phyloP scores from a whole-genome alignment of 2,329 filamentous ascomycete species.

The Ilyonectria destructans region DNA sequence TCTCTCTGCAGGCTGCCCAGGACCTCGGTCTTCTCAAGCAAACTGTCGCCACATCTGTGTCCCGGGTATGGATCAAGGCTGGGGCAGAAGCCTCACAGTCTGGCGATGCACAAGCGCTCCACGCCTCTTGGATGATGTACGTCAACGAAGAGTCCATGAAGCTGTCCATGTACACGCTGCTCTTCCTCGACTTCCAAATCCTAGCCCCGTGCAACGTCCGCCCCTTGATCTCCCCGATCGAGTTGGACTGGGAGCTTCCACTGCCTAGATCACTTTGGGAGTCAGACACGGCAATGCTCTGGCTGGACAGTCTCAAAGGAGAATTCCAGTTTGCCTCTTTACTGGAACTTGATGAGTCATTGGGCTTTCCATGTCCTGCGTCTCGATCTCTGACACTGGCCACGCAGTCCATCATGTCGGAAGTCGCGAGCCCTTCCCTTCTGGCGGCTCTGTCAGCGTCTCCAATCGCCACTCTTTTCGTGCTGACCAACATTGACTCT shows the following conservation, averaged over 20 bases:
- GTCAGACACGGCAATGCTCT: constrained; percentile 47
- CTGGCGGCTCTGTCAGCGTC: constrained; percentile 46
- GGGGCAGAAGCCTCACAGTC: background rate
- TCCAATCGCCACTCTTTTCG: constrained; percentile 48
- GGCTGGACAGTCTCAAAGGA: constrained; percentile 45
- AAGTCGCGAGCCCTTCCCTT: constrained; percentile 46
- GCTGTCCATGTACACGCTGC: constrained; percentile 49
- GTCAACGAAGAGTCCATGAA: constrained; percentile 52
- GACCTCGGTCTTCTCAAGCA: constrained; percentile 49
- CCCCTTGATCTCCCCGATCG: constrained; percentile 50
- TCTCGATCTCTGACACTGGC: constrained; percentile 50
- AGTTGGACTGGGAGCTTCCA: constrained; percentile 55
- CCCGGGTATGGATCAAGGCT: constrained; percentile 25
- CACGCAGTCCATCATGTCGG: constrained; percentile 53
- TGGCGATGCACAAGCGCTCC: constrained; percentile 34
- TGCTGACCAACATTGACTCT: constrained; percentile 49
- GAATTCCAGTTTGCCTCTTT: constrained; percentile 35
- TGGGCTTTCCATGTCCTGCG: constrained; percentile 40
- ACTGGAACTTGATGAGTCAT: constrained; percentile 29
- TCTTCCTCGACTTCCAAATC: constrained; percentile 51
- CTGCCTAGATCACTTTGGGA: constrained; percentile 51
- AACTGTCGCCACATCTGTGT: constrained; percentile 41
- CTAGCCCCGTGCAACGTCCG: constrained; percentile 52
- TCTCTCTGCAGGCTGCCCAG: constrained; percentile 37
- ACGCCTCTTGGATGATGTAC: constrained; percentile 47